phyloP scores from a whole-genome alignment of 129 eudicot genomes.

The Escallonia rubra region DNA sequence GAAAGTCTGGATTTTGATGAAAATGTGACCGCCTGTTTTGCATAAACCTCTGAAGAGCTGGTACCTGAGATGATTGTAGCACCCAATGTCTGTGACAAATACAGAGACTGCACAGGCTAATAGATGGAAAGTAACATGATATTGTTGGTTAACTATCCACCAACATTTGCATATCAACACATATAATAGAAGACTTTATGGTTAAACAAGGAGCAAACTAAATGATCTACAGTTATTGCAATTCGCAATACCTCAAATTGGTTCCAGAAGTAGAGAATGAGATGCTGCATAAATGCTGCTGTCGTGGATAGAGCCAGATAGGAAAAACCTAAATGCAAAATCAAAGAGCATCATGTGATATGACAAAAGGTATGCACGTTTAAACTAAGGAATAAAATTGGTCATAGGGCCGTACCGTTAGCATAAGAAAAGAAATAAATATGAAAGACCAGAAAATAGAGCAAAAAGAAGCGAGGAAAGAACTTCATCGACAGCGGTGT shows the following conservation, averaged over 20 bases:
- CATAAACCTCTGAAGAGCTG: constrained; percentile 94
- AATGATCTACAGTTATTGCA: neutral
- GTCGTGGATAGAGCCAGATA: constrained; percentile 89
- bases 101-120: too few relatives aligned
- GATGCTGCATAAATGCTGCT: constrained; percentile 97
- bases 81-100: too few relatives aligned
- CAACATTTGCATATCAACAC: too few relatives aligned
- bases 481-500: constrained; percentile 99
- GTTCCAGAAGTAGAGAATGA: constrained; percentile 96
- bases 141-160: too few relatives aligned
- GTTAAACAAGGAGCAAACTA: too few relatives aligned
- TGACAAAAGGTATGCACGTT: neutral
- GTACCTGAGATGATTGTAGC: constrained; percentile 51
- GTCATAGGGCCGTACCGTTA: constrained; percentile 52
- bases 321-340: constrained; percentile 62
- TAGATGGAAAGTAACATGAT: too few relatives aligned
- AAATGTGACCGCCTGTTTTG: constrained; percentile 77
- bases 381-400: constrained; percentile 1
- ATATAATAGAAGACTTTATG: too few relatives aligned
- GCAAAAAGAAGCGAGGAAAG: constrained; percentile 96
- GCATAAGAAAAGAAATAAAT: constrained; percentile 93
- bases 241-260: constrained; percentile 65
- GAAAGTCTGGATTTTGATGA: constrained; percentile 95
- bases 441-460: constrained; percentile 91
- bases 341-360: constrained; percentile 7